phyloP scores from a whole-genome alignment of 108 stramenopile species.

The Cylindrotheca closterium region DNA sequence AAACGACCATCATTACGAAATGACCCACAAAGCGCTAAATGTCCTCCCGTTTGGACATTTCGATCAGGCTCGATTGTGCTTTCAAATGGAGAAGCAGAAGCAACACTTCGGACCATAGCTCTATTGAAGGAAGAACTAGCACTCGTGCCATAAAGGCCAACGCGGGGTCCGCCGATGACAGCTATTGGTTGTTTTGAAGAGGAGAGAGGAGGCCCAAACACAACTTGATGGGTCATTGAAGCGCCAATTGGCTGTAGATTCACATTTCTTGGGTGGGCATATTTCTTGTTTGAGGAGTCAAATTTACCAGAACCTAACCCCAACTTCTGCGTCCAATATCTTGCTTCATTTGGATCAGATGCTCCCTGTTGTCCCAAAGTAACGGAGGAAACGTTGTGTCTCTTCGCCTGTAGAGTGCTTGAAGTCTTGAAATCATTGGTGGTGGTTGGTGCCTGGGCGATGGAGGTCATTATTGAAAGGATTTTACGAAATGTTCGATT shows the following conservation, averaged over 20 bases:
- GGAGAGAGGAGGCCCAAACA: constrained; percentile 38
- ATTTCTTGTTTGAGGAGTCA: constrained; percentile 14
- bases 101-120: constrained; percentile 26
- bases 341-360: constrained; percentile 42
- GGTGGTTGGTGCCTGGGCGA: constrained; percentile 8
- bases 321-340: constrained; percentile 58
- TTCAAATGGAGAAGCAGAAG: constrained; percentile 10
- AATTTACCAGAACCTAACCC: constrained; percentile 32
- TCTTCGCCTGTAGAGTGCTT: constrained; percentile 28
- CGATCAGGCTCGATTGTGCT: constrained; percentile 56
- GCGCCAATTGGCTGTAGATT: constrained; percentile 21
- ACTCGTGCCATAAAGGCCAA: constrained; percentile 61
- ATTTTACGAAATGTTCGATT: neutral
- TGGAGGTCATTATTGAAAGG: constrained; percentile 11
- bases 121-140: constrained; percentile 41
- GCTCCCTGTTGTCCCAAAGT: constrained; percentile 30
- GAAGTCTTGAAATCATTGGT: constrained; percentile 42
- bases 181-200: constrained; percentile 41
- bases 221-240: constrained; percentile 36
- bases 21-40: constrained; percentile 52
- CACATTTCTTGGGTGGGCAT: constrained; percentile 31
- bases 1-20: constrained; percentile 72
- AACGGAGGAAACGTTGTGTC: constrained; percentile 30
- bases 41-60: constrained; percentile 67
- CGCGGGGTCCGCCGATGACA: constrained; percentile 73